A percentile compares a stretch with the other conserved stretches of the same genome.
Evolutionary conservation across 78 protist genomes (phyloP).

Genomic region (Neovahlkampfia damariscottae): DNA sequence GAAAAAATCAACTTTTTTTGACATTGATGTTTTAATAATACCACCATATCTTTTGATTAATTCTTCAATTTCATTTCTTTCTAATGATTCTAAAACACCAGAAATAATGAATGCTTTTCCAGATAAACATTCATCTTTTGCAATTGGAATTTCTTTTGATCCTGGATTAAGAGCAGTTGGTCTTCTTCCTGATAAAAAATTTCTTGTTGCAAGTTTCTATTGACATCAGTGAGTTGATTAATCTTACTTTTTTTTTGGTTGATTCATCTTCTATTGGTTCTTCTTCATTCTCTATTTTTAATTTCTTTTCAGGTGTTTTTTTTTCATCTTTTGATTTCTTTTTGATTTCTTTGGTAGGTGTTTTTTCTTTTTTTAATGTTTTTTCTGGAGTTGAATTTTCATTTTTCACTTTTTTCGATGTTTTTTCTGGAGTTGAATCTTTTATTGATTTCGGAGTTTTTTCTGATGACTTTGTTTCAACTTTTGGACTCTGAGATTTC

Average conservation of each 20-base stretch:
- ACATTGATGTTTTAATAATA: neutral
- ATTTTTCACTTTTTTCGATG: neutral
- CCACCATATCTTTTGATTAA: constrained; percentile 48
- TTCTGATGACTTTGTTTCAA: neutral
- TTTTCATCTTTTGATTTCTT: neutral
- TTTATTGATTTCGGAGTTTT: neutral
- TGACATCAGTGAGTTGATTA: no score
- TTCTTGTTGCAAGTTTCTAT: neutral
- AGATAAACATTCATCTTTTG: neutral
- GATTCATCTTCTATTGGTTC: neutral
- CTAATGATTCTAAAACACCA: constrained; percentile 27
- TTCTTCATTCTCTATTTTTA: no score
- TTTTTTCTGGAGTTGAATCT: neutral
- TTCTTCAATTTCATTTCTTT: constrained; percentile 15
- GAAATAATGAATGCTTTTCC: constrained; percentile 30
- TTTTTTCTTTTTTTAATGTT: neutral
- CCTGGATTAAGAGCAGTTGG: neutral
- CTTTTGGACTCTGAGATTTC: no score
- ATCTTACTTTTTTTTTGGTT: neutral
- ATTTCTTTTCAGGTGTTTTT: neutral
- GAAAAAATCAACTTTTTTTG: constrained; percentile 6
- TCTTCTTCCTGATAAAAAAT: neutral
- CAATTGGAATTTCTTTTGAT: neutral
- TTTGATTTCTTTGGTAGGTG: neutral
- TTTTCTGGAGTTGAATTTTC: neutral